A percentile compares a stretch with the other conserved stretches of the same genome.
Conservation (phyloP, 768 basidiomycete species). For the Mycena albidolilacea region DNA sequence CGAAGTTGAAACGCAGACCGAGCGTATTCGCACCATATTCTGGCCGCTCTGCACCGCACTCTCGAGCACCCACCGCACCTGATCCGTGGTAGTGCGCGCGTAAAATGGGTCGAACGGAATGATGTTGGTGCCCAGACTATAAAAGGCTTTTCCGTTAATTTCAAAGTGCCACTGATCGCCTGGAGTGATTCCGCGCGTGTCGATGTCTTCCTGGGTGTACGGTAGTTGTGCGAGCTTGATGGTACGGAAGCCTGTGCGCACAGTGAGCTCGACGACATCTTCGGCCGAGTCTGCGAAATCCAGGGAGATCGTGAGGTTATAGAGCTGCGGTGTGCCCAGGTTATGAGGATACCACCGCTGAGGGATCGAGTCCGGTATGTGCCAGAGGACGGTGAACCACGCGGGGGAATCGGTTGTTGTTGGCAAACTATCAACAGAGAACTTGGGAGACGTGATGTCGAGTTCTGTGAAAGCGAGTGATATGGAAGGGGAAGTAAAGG, state of each 20-base stretch:
- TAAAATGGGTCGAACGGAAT: conserved; percentile 77
- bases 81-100: conserved; percentile 62
- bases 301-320: conserved; percentile 64
- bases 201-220: conserved; percentile 61
- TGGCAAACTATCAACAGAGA: conserved; percentile 46
- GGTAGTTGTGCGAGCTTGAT: conserved; percentile 66
- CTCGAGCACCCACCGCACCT: conserved; percentile 69
- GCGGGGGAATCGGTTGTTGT: conserved; percentile 47
- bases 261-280: conserved; percentile 53
- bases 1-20: neutral
- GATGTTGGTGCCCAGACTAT: conserved; percentile 69
- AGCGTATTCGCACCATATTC: conserved; percentile 62
- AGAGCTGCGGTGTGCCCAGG: conserved; percentile 68
- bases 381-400: conserved; percentile 62
- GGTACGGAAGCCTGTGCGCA: conserved; percentile 71
- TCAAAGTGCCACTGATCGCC: conserved; percentile 76
- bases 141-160: conserved; percentile 71
- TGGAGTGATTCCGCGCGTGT: conserved; percentile 65
- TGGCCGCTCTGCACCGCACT: conserved; percentile 69
- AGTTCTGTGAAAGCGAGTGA: conserved; percentile 65
- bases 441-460: conserved; percentile 53
- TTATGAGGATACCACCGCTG: conserved; percentile 70
- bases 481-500: conserved; percentile 53
- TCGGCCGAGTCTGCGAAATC: conserved; percentile 42
- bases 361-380: conserved; percentile 60